These are phyloP conservation scores for Pichia pseudocactophila DNA, from an alignment of 805 yeast species.

Conservation along the genomic window DNA sequence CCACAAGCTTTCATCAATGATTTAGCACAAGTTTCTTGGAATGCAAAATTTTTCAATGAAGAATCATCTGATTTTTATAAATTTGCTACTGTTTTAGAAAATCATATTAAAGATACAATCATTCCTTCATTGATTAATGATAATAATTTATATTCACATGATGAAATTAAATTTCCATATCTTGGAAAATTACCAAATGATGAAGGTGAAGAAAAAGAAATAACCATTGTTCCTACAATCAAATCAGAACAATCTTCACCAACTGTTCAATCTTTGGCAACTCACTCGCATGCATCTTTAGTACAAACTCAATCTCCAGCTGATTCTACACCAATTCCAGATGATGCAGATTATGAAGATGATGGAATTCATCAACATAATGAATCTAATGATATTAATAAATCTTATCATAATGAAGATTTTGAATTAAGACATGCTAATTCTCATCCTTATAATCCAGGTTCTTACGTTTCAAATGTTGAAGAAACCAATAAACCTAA, in stretches of 20 bases:
- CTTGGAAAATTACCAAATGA: slow-evolving; percentile 54
- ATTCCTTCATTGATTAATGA: slow-evolving; percentile 42
- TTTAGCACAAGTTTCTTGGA: slow-evolving; percentile 80
- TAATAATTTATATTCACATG: slow-evolving; percentile 28
- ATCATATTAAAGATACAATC: slow-evolving; percentile 36
- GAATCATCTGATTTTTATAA: slow-evolving; percentile 57
- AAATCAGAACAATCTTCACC: neutral
- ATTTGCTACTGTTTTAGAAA: slow-evolving; percentile 56
- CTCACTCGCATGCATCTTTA: neutral
- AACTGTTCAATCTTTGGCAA: neutral
- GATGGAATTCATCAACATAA: slow-evolving; percentile 18
- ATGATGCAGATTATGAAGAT: slow-evolving; percentile 10
- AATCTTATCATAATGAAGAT: slow-evolving; percentile 3
- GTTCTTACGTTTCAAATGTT: slow-evolving; percentile 20
- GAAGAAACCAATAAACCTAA: slow-evolving; percentile 22
- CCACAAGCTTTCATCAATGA: slow-evolving; percentile 69
- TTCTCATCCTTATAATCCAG: slow-evolving; percentile 20
- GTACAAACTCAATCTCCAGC: neutral
- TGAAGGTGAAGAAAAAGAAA: neutral
- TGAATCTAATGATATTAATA: neutral
- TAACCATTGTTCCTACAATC: neutral
- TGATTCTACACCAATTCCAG: slow-evolving; percentile 7
- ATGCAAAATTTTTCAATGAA: slow-evolving; percentile 77
- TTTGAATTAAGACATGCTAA: slow-evolving; percentile 8
- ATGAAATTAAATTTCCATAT: slow-evolving; percentile 44